phyloP scores from a whole-genome alignment of 352 stramenopile genomes.

The Phytophthora sansomeana region DNA sequence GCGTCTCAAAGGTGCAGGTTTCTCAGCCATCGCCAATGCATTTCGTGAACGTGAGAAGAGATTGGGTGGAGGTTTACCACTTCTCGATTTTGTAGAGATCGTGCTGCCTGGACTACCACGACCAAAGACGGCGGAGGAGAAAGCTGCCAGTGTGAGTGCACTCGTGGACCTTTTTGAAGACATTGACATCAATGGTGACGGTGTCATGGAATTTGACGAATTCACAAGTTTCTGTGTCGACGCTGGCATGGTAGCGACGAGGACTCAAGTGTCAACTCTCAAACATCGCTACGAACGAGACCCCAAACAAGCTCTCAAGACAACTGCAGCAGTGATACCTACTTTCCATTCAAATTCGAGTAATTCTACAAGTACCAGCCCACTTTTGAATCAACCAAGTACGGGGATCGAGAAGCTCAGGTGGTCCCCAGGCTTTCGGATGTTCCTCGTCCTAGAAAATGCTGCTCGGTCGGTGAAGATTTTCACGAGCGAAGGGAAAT shows the following conservation, averaged over 20 bases:
- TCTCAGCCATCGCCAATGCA: slow-evolving; percentile 81
- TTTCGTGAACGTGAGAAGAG: slow-evolving; percentile 72
- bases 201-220: slow-evolving; percentile 87
- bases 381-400: slow-evolving; percentile 42
- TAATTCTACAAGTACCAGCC: slow-evolving; percentile 8
- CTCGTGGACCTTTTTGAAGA: slow-evolving; percentile 86
- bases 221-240: slow-evolving; percentile 91
- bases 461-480: slow-evolving; percentile 74
- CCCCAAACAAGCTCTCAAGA: slow-evolving; percentile 64
- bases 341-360: not conserved
- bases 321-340: slow-evolving; percentile 12
- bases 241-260: slow-evolving; percentile 81
- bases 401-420: slow-evolving; percentile 71
- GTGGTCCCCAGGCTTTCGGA: slow-evolving; percentile 68
- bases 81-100: slow-evolving; percentile 86
- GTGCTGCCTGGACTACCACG: slow-evolving; percentile 67
- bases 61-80: slow-evolving; percentile 63
- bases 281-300: slow-evolving; percentile 84
- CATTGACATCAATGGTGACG: slow-evolving; percentile 91
- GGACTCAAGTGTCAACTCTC: slow-evolving; percentile 46
- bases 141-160: slow-evolving; percentile 58
- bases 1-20: slow-evolving; percentile 75
- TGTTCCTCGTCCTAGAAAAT: slow-evolving; percentile 75
- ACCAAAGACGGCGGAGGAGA: slow-evolving; percentile 52
- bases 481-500: slow-evolving; percentile 60